Evolutionary conservation across 2,329 filamentous ascomycete genomes (phyloP).

Genomic region (Drechslerella dactyloides): DNA sequence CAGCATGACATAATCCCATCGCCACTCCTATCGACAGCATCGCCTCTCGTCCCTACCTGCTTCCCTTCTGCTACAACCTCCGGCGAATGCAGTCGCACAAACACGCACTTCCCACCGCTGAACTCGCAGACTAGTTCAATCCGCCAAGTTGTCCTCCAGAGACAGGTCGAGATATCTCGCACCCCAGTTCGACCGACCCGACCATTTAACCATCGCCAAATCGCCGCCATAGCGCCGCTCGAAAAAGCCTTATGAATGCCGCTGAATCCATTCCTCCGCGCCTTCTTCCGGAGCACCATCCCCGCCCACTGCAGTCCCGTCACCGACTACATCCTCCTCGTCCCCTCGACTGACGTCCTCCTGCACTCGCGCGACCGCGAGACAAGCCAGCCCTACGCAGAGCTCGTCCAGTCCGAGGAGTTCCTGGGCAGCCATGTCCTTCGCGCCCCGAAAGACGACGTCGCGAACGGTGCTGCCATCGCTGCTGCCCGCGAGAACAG

Average conservation of each 20-base stretch:
- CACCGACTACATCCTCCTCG: constrained; percentile 90
- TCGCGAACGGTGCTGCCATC: constrained; percentile 58
- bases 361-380: constrained; percentile 87
- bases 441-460: constrained; percentile 70
- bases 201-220: constrained; percentile 56
- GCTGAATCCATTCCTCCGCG: constrained; percentile 97
- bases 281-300: constrained; percentile 97
- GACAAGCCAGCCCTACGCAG: constrained; percentile 74
- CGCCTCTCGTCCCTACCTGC: too few relatives aligned
- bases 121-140: neutral
- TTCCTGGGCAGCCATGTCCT: constrained; percentile 97
- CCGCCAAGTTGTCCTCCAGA: too few relatives aligned
- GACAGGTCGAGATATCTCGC: neutral
- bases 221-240: constrained; percentile 60
- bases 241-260: constrained; percentile 77
- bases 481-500: constrained; percentile 74
- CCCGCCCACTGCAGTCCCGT: constrained; percentile 88
- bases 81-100: too few relatives aligned
- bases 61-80: too few relatives aligned
- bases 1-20: too few relatives aligned
- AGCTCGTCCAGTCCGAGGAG: constrained; percentile 87
- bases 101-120: neutral
- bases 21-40: too few relatives aligned
- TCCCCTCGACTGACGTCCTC: constrained; percentile 90
- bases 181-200: neutral